Evolutionary conservation across 441 rosid genomes (phyloP), one percentile per base, ranked within the genome.

Genomic region (Isatis lusitanica): DNA sequence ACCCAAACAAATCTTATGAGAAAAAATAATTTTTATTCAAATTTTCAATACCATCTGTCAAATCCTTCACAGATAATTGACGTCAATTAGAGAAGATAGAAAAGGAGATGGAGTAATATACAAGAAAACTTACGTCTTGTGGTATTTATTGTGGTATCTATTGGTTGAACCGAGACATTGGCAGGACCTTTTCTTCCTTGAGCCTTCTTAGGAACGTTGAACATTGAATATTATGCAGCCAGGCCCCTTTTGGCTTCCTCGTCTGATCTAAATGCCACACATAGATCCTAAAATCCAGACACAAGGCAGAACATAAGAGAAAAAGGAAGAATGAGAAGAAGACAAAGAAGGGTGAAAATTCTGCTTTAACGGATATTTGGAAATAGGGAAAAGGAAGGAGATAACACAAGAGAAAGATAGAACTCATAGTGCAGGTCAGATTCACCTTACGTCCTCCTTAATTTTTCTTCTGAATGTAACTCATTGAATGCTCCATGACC

Each of bases 211-310:
- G 30, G 63, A n/a, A 15, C 43, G 40, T 47, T 6, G 2, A 6
- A 50, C 15, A 40, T 66, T 16, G 64, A 62, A 68, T 35, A 33
- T 36, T 75, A 53, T 15, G 64, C 58, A 68, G 50, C 57, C 78
- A 62, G 53, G 51, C 63, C 74, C 74, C 43, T 61, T 74, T 52
- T 74, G 31, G 69, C 78, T 68, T 68, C 77, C 66, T 66, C 62
- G 38, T 66, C 78, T 28, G 39, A 17, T 59, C 68, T 59, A 39
- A 59, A 51, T 51, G 73, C 53, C 18, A 59, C 73, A 48, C 38
- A 58, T 8, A 47, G 66, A 17, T 66, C 42, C 67, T 28, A 31
- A 57, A 65, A 36, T 38, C 31, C 65, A 57, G 44, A 73, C 61
- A 66, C n/a, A 15, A 31, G 53, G 38, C 28, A 13, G 12, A 66